Base-by-base conservation (phyloP, 2,329 filamentous ascomycete species). In the Colletotrichum sublineola region DNA sequence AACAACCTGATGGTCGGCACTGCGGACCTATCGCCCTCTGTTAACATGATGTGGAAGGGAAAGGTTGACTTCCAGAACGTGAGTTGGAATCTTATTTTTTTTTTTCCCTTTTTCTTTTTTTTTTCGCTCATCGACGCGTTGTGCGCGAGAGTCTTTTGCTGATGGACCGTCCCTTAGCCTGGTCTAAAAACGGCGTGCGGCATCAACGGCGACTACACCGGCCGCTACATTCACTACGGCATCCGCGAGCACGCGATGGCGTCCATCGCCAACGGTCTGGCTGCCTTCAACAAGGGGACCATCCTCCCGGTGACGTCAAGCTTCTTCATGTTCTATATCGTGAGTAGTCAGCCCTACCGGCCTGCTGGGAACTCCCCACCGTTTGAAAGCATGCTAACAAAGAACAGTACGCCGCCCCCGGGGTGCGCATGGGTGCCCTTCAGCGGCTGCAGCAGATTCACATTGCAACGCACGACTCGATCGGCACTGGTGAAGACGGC, bases 201-300 rank as follows among this genome's bases (percentile, higher is more conserved):
- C 8, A 85, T 87, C 75, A 87, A 87, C 73, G 90, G 89, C 53
- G 81, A 86, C 78, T 87, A 86, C 74, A 76, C 81, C 0, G 88
- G 88, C 3, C 84, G 88, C 1, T 90, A 89, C 75, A 86, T 91
- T 74, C 89, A 89, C 78, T 91, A 85, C 77, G 89, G 89, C 50
- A 86, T 91, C 66, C 86, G 89, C 6, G 89, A 91, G 75, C 89
- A 91, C 76, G 89, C 88, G 67, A 91, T 92, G 90, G 84, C 84
- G 2, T 80, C 85, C 40, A 86, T 89, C 33, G 84, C 85, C 8
- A 89, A 89, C 77, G 90, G 89, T 3, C 79, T 92, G 5, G 89
- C 90, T 0, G 90, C 90, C 1, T 91, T 84, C 71, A 81, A 82
- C 70, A 86, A 83, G 46, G 86, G 84, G 33, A 89, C 88, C 0